phyloP scores from a whole-genome alignment of 441 rosid species.

The Melastoma candidum region DNA sequence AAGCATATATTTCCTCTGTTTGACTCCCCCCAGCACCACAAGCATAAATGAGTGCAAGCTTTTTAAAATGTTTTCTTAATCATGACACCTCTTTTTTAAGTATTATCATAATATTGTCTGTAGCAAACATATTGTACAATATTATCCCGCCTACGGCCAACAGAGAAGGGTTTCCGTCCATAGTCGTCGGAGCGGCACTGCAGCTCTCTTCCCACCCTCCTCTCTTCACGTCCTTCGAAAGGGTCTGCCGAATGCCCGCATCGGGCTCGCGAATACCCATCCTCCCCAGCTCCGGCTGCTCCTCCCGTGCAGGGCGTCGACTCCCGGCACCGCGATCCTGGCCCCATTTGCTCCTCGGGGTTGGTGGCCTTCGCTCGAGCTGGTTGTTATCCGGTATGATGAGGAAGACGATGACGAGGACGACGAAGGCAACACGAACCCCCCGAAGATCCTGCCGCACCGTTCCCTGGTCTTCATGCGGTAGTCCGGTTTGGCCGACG shows the following conservation, averaged over 20 bases:
- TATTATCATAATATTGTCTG: no score
- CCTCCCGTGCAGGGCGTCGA: conserved; percentile 15
- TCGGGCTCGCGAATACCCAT: conserved; percentile 88
- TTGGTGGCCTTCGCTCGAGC: conserved; percentile 23
- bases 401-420: conserved; percentile 72
- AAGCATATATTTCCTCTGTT: no score
- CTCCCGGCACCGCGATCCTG: conserved; percentile 28
- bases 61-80: no score
- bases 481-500: conserved; percentile 7
- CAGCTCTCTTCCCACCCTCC: no score
- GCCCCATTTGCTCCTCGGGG: conserved; percentile 26
- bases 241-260: conserved; percentile 65
- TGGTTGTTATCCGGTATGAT: conserved; percentile 44
- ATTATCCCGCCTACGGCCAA: conserved; percentile 38
- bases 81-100: no score
- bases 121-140: no score
- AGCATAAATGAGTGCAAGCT: no score
- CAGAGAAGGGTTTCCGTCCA: conserved; percentile 66
- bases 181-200: conserved; percentile 33
- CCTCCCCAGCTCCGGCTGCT: conserved; percentile 43
- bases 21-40: no score
- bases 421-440: conserved; percentile 70
- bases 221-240: conserved; percentile 35
- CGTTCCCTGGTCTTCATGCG: conserved; percentile 57
- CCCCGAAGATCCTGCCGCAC: conserved; percentile 91